These are phyloP conservation scores for Diplodia mutila DNA, from an alignment of 2,329 filamentous ascomycete genomes.

Conservation along the genomic window DNA sequence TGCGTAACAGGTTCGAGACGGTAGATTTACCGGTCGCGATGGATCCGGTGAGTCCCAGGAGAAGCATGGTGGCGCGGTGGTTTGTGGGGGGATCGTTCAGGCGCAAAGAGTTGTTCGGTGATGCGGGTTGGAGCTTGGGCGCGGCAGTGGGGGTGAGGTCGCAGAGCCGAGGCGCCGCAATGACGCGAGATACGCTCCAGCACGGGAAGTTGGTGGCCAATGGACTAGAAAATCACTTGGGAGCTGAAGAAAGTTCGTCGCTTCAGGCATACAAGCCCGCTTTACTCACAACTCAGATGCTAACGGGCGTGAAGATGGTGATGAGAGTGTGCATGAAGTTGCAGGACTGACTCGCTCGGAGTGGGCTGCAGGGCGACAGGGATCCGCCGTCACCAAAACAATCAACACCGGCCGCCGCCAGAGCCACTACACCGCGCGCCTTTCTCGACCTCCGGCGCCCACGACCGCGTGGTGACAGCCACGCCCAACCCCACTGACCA, in stretches of 20 bases:
- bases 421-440: constrained; percentile 3
- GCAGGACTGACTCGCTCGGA: not conserved
- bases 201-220: not conserved
- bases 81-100: not conserved
- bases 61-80: constrained; percentile 66
- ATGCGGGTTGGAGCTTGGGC: constrained; percentile 24
- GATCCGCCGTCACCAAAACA: constrained; percentile 25
- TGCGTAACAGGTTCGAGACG: constrained; percentile 80
- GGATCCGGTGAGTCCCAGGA: constrained; percentile 94
- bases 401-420: constrained; percentile 19
- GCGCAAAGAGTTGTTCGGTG: not conserved
- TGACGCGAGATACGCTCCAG: not conserved
- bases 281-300: not conserved
- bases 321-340: not conserved
- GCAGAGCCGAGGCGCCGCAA: constrained; percentile 2
- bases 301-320: not conserved
- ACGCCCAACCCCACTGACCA: constrained; percentile 13
- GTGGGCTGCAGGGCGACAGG: constrained; percentile 5
- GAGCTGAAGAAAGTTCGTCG: not conserved
- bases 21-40: constrained; percentile 99
- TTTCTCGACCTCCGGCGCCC: not conserved
- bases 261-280: not conserved
- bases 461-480: constrained; percentile 5
- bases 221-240: not conserved
- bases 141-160: constrained; percentile 20